A percentile compares a stretch with the other conserved stretches of the same genome.
phyloP scores from a whole-genome alignment of 2,329 filamentous ascomycete genomes.

The Alternaria solani region DNA sequence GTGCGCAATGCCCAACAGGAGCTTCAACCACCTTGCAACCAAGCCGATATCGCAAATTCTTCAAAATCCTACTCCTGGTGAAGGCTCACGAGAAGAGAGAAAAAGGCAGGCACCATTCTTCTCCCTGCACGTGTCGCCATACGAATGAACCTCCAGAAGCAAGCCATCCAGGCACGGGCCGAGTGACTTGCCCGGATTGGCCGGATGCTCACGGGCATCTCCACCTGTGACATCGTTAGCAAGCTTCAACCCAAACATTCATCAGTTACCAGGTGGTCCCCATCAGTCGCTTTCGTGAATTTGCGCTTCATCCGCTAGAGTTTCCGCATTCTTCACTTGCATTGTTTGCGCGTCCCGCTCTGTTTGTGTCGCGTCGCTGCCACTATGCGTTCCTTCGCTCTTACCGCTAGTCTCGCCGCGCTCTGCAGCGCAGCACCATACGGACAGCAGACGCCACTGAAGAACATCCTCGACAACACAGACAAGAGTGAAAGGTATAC shows the following conservation, averaged over 20 bases:
- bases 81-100: background rate
- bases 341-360: background rate
- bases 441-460: slow-evolving; percentile 56
- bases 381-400: slow-evolving; percentile 33
- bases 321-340: background rate
- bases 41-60: background rate
- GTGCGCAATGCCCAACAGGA: background rate
- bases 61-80: background rate
- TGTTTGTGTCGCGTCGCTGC: slow-evolving; percentile 1
- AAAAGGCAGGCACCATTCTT: background rate
- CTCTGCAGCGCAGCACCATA: slow-evolving; percentile 39
- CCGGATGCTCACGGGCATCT: slow-evolving; percentile 25
- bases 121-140: background rate
- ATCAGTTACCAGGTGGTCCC: slow-evolving; percentile 15
- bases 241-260: slow-evolving; percentile 17
- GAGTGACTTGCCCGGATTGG: slow-evolving; percentile 23
- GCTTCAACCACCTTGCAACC: background rate
- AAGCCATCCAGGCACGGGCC: slow-evolving; percentile 18
- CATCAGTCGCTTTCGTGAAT: slow-evolving; percentile 7
- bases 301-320: background rate
- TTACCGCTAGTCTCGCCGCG: slow-evolving; percentile 23
- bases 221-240: slow-evolving; percentile 34
- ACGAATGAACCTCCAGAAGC: slow-evolving; percentile 4
- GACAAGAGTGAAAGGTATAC: slow-evolving; percentile 61
- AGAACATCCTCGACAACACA: slow-evolving; percentile 65